Conservation (phyloP, 257 asterid species). For the Prunella vulgaris region DNA sequence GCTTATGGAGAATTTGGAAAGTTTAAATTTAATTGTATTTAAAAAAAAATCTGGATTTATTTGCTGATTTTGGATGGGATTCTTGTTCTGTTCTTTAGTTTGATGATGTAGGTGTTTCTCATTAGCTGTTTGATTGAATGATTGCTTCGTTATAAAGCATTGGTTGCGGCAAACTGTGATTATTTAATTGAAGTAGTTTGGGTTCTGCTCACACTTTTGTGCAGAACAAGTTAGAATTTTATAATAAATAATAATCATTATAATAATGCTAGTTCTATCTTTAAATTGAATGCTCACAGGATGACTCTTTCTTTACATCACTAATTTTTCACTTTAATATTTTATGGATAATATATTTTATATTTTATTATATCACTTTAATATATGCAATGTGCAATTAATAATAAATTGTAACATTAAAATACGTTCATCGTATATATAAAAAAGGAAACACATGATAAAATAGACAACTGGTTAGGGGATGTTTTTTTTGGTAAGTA, state of each 20-base stretch:
- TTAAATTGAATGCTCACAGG: background rate
- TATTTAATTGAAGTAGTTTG: background rate
- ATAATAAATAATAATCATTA: background rate
- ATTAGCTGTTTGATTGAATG: background rate
- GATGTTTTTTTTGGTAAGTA: too few species aligned
- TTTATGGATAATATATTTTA: too few species aligned
- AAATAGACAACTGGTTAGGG: too few species aligned
- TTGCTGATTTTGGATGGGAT: background rate
- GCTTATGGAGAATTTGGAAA: too few species aligned
- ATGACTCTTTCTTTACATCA: background rate
- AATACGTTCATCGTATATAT: too few species aligned
- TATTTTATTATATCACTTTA: too few species aligned
- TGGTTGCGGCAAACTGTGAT: constrained; percentile 12
- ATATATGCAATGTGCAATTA: too few species aligned
- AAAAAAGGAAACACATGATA: too few species aligned
- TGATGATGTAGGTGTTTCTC: background rate
- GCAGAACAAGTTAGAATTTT: constrained; percentile 17
- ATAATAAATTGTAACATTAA: too few species aligned
- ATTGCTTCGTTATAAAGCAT: constrained; percentile 20
- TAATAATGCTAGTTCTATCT: background rate
- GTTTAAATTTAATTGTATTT: too few species aligned
- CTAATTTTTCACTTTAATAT: too few species aligned
- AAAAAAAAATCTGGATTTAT: background rate
- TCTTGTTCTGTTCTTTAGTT: background rate
- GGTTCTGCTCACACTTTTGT: constrained; percentile 9